phyloP scores from a whole-genome alignment of 306 rosid species.

The Vigna trinervia region DNA sequence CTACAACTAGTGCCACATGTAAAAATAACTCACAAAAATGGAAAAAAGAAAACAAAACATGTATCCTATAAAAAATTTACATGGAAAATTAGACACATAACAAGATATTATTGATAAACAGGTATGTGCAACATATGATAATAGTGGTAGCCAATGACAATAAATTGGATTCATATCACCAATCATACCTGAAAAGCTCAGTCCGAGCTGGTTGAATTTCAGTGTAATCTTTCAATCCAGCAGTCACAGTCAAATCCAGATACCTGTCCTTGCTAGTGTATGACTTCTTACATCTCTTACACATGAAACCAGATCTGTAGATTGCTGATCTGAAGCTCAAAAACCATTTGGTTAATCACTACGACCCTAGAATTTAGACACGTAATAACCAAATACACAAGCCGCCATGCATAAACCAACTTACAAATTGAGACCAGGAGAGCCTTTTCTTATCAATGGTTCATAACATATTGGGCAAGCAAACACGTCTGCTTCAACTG shows the following conservation, averaged over 20 bases:
- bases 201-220: conserved; percentile 75
- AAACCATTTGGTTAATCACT: conserved; percentile 32
- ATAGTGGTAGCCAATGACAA: background rate
- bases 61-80: background rate
- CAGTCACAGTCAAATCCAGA: conserved; percentile 81
- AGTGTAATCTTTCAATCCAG: conserved; percentile 72
- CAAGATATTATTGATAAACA: background rate
- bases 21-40: background rate
- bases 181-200: conserved; percentile 76
- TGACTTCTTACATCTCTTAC: conserved; percentile 77
- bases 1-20: conserved; percentile 18
- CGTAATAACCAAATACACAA: conserved; percentile 24
- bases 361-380: background rate
- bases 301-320: conserved; percentile 89
- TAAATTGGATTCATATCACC: background rate
- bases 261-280: conserved; percentile 82
- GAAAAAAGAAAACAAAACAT: background rate
- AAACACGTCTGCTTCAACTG: conserved; percentile 54
- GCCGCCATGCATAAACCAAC: conserved; percentile 45
- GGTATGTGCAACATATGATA: conserved; percentile 3
- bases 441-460: conserved; percentile 87
- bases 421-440: conserved; percentile 84
- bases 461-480: conserved; percentile 93
- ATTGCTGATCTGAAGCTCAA: conserved; percentile 73
- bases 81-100: conserved; percentile 9